phyloP scores from a whole-genome alignment of 2,329 filamentous ascomycete genomes.

The Cladobotryum protrusum region DNA sequence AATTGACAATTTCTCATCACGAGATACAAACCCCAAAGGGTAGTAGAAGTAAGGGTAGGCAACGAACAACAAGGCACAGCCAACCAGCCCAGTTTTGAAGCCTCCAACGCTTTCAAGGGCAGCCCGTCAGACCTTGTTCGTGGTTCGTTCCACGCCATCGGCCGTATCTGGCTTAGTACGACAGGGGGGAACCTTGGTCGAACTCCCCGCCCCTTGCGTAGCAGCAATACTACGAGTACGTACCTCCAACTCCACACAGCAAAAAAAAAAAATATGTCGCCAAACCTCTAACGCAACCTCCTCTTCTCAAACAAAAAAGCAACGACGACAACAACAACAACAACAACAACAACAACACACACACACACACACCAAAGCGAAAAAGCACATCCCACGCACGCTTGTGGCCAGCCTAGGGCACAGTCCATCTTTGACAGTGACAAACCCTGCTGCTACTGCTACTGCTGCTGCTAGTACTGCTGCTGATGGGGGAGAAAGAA shows the following conservation, averaged over 20 bases:
- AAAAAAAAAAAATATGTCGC: no score
- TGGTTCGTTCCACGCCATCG: background rate
- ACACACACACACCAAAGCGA: background rate
- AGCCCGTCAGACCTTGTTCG: conserved; percentile 1
- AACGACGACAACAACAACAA: background rate
- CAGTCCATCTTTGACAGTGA: no score
- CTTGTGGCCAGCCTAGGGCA: background rate
- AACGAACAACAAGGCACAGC: no score
- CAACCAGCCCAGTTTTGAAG: no score
- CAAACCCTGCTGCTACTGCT: no score
- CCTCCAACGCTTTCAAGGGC: background rate
- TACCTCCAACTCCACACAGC: no score
- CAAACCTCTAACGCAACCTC: conserved; percentile 11
- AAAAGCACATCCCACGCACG: conserved; percentile 1
- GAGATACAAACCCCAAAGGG: background rate
- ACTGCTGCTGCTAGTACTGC: no score
- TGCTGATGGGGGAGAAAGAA: no score
- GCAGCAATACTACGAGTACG: no score
- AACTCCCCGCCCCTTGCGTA: conserved; percentile 8
- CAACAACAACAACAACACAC: no score
- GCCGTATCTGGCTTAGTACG: conserved; percentile 3
- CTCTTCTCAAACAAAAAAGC: conserved; percentile 8
- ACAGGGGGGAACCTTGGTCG: conserved; percentile 3
- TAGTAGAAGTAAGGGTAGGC: background rate
- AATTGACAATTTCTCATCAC: background rate